Percentiles rank a stretch among this genome's conserved stretches.
phyloP scores from a whole-genome alignment of 1,139 yeast species.

The Candida dubliniensis region DNA sequence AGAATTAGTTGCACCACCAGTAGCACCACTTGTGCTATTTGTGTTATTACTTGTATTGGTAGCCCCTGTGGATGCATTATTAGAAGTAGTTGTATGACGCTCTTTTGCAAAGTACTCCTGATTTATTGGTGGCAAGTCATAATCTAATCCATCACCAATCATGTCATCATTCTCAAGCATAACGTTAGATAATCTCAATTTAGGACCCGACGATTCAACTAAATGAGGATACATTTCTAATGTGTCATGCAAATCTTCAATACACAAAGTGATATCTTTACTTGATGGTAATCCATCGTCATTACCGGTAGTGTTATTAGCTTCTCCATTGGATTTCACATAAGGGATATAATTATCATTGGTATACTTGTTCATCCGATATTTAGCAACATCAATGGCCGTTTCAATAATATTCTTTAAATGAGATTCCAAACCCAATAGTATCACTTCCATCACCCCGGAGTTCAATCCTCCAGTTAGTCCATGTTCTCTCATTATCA shows the following conservation, averaged over 20 bases:
- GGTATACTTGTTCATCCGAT: constrained; percentile 54
- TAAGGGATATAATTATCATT: constrained; percentile 35
- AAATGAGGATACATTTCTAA: constrained; percentile 65
- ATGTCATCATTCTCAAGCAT: constrained; percentile 60
- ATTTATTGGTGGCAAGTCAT: constrained; percentile 39
- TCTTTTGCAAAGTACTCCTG: constrained; percentile 10
- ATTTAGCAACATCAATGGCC: constrained; percentile 70
- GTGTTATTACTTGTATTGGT: too few species aligned
- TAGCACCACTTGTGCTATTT: not conserved
- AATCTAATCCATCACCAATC: constrained; percentile 31
- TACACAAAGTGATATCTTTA: constrained; percentile 45
- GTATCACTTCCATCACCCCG: constrained; percentile 73
- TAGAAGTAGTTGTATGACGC: not conserved
- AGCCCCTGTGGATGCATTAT: too few species aligned
- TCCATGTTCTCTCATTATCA: constrained; percentile 90
- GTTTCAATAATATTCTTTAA: constrained; percentile 72
- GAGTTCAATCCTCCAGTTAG: constrained; percentile 77
- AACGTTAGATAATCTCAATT: constrained; percentile 49
- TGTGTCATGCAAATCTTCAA: constrained; percentile 67
- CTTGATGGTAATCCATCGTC: constrained; percentile 16
- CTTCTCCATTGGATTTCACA: constrained; percentile 1
- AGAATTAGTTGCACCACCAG: not conserved
- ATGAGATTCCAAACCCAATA: constrained; percentile 78
- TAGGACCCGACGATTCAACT: constrained; percentile 67
- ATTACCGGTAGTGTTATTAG: not conserved